These are phyloP conservation scores for Cetradonia linearis DNA, from an alignment of 495 filamentous ascomycete genomes.

Conservation along the genomic window DNA sequence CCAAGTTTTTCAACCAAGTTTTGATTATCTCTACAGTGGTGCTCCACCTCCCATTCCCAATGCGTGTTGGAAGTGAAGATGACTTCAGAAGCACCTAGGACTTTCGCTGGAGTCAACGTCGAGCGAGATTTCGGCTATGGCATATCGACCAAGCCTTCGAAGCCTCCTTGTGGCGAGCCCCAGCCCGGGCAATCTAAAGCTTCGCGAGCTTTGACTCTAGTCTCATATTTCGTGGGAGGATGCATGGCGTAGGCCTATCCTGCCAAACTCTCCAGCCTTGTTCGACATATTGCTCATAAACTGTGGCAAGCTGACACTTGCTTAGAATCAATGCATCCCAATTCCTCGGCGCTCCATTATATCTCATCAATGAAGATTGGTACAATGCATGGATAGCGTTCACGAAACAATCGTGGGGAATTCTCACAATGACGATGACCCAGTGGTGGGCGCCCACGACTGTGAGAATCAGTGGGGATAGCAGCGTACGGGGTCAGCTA, in stretches of 20 bases:
- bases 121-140: slow-evolving; percentile 19
- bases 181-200: slow-evolving; percentile 23
- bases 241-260: slow-evolving; percentile 25
- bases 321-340: slow-evolving; percentile 54
- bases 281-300: too few species aligned
- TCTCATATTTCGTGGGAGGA: slow-evolving; percentile 15
- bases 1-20: neutral
- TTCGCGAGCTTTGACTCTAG: slow-evolving; percentile 23
- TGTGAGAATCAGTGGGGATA: slow-evolving; percentile 67
- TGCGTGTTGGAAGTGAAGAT: neutral
- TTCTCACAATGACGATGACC: slow-evolving; percentile 64
- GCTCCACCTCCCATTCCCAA: neutral
- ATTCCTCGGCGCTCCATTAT: slow-evolving; percentile 58
- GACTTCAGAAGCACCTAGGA: slow-evolving; percentile 2
- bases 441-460: slow-evolving; percentile 72
- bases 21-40: neutral
- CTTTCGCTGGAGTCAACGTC: slow-evolving; percentile 11
- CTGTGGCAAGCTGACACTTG: neutral
- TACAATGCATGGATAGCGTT: slow-evolving; percentile 72
- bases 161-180: slow-evolving; percentile 13
- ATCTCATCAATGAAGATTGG: slow-evolving; percentile 54
- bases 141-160: slow-evolving; percentile 16
- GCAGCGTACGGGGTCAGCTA: slow-evolving; percentile 59
- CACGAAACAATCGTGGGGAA: slow-evolving; percentile 65
- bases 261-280: neutral